Percentiles rank a stretch among this genome's conserved stretches.
Conservation (phyloP, 768 basidiomycete genomes). For the Jaapia argillacea region DNA sequence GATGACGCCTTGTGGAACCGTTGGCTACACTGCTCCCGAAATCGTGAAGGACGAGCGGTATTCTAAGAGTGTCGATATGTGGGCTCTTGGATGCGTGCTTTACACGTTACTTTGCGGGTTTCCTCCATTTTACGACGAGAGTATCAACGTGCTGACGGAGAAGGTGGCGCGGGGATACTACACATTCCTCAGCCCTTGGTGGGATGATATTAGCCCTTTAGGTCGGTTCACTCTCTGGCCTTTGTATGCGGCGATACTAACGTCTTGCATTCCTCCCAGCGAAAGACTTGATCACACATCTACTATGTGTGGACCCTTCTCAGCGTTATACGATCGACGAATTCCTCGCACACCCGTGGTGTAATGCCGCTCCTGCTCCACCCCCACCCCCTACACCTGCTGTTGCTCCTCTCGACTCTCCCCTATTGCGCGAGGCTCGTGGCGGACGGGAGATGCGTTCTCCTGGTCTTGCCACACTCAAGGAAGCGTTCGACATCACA, state of each 20-base stretch:
- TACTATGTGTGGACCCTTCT: slow-evolving; percentile 91
- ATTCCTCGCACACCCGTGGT: slow-evolving; percentile 96
- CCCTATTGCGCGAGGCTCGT: slow-evolving; percentile 72
- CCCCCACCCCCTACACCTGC: slow-evolving; percentile 59
- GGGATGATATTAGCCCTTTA: slow-evolving; percentile 86
- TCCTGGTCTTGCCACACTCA: slow-evolving; percentile 86
- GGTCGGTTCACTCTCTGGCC: slow-evolving; percentile 34
- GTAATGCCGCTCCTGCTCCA: slow-evolving; percentile 56
- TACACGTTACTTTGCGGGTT: slow-evolving; percentile 98
- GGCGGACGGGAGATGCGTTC: slow-evolving; percentile 75
- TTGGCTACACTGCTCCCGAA: slow-evolving; percentile 98
- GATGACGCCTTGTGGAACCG: slow-evolving; percentile 99
- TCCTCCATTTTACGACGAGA: slow-evolving; percentile 98
- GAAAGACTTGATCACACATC: slow-evolving; percentile 90
- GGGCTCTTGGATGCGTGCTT: slow-evolving; percentile 98
- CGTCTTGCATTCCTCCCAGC: slow-evolving; percentile 39
- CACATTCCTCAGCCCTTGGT: slow-evolving; percentile 98
- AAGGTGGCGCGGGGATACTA: slow-evolving; percentile 97
- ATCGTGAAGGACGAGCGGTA: slow-evolving; percentile 99
- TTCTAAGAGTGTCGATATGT: slow-evolving; percentile 97
- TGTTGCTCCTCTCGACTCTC: slow-evolving; percentile 70
- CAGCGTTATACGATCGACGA: slow-evolving; percentile 98
- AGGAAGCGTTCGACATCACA: slow-evolving; percentile 97
- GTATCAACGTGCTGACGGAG: slow-evolving; percentile 94
- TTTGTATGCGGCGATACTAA: slow-evolving; percentile 4